Conservation (phyloP, 331 rosid species). For the Malus hybrid region DNA sequence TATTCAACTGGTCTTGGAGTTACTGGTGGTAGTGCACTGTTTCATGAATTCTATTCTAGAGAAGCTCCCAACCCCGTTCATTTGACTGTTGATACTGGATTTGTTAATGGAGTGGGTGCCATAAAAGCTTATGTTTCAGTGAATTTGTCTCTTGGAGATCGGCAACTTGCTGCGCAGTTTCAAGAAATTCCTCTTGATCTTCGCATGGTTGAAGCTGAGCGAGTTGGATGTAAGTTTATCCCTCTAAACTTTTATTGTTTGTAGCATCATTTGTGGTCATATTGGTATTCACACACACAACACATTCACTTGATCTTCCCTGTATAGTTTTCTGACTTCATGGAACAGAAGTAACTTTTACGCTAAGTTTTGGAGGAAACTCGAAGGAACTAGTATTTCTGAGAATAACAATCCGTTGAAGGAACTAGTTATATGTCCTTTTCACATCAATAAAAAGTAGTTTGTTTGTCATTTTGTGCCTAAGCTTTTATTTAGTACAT, state of each 20-base stretch:
- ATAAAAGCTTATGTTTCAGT: slow-evolving; percentile 68
- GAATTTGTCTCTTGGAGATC: slow-evolving; percentile 77
- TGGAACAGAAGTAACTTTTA: background rate
- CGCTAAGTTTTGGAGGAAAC: background rate
- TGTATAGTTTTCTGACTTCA: background rate
- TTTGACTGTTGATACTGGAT: slow-evolving; percentile 92
- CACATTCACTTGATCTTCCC: background rate
- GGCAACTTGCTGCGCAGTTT: slow-evolving; percentile 90
- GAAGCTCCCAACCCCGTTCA: slow-evolving; percentile 81
- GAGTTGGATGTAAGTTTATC: slow-evolving; percentile 67
- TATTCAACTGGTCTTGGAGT: slow-evolving; percentile 91
- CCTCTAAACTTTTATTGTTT: background rate
- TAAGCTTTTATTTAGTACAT: background rate
- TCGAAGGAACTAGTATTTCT: background rate
- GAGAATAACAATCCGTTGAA: background rate
- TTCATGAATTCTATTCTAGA: slow-evolving; percentile 87
- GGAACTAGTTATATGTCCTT: too few species aligned
- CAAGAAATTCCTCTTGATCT: slow-evolving; percentile 89
- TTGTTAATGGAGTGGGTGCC: slow-evolving; percentile 51
- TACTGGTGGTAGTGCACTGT: slow-evolving; percentile 73
- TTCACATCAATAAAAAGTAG: too few species aligned
- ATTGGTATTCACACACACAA: background rate
- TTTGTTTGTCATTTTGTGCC: too few species aligned
- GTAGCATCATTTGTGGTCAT: background rate
- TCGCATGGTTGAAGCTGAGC: slow-evolving; percentile 89